These are phyloP conservation scores for Cystobasidium onofrii DNA, from an alignment of 768 basidiomycete genomes.

Conservation along the genomic window DNA sequence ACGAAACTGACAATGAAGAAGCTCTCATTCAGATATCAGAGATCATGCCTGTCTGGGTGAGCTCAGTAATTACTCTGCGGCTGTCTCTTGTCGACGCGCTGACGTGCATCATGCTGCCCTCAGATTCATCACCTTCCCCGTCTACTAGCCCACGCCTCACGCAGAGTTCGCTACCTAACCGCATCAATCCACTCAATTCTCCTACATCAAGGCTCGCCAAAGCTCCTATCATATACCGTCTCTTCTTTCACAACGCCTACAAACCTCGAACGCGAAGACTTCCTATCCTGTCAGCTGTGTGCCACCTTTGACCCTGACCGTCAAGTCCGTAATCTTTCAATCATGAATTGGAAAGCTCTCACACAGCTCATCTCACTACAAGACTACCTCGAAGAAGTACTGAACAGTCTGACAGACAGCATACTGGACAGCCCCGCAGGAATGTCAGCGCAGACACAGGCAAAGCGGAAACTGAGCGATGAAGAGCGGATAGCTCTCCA, in stretches of 20 bases:
- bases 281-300: conserved; percentile 6
- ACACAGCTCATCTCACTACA: background rate
- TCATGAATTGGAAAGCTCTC: conserved; percentile 6
- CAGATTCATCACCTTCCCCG: conserved; percentile 31
- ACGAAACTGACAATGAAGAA: background rate
- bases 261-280: background rate
- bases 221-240: background rate
- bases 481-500: conserved; percentile 2
- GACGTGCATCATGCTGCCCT: background rate
- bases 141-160: conserved; percentile 20
- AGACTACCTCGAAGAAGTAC: background rate
- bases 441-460: background rate
- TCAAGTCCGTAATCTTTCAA: conserved; percentile 2
- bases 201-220: conserved; percentile 37
- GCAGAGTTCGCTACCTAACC: conserved; percentile 9
- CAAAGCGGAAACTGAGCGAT: background rate
- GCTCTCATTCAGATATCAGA: background rate
- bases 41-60: conserved; percentile 31
- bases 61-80: background rate
- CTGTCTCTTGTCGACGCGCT: background rate
- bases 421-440: background rate
- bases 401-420: background rate
- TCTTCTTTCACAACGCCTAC: background rate
- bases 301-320: conserved; percentile 6
- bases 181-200: conserved; percentile 25